Evolutionary conservation across 257 asterid species (phyloP).

Genomic region (Gentiana macrophylla): DNA sequence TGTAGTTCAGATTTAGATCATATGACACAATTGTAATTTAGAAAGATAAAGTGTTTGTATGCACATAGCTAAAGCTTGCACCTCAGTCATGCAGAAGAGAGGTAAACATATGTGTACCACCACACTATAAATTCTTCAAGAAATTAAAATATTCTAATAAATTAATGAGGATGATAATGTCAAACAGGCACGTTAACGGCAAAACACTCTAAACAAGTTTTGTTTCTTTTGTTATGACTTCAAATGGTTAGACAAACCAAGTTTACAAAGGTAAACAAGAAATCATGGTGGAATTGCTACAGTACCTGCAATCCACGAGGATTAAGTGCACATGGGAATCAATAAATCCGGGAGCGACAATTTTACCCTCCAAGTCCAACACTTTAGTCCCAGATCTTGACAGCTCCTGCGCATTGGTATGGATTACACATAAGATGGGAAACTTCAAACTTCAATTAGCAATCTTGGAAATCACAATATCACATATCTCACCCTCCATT

Average conservation of each 20-base stretch:
- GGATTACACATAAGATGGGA: background rate
- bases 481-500: too few relatives aligned
- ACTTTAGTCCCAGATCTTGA: conserved; percentile 31
- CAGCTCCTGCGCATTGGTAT: conserved; percentile 47
- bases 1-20: too few relatives aligned
- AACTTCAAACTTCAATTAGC: background rate
- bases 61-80: too few relatives aligned
- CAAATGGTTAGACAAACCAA: background rate
- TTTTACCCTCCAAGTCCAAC: conserved; percentile 51
- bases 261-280: background rate
- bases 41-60: too few relatives aligned
- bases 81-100: too few relatives aligned
- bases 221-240: background rate
- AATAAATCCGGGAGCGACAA: conserved; percentile 88
- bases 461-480: too few relatives aligned
- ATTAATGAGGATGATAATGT: too few relatives aligned
- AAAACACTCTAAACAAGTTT: background rate
- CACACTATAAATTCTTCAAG: too few relatives aligned
- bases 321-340: conserved; percentile 94
- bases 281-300: conserved; percentile 11
- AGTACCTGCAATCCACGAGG: conserved; percentile 78
- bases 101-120: too few relatives aligned
- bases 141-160: too few relatives aligned
- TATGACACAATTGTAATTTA: too few relatives aligned
- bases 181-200: too few relatives aligned